These are phyloP conservation scores for Schizochytrium sp. DNA, from an alignment of 108 stramenopile genomes.

Conservation along the genomic window DNA sequence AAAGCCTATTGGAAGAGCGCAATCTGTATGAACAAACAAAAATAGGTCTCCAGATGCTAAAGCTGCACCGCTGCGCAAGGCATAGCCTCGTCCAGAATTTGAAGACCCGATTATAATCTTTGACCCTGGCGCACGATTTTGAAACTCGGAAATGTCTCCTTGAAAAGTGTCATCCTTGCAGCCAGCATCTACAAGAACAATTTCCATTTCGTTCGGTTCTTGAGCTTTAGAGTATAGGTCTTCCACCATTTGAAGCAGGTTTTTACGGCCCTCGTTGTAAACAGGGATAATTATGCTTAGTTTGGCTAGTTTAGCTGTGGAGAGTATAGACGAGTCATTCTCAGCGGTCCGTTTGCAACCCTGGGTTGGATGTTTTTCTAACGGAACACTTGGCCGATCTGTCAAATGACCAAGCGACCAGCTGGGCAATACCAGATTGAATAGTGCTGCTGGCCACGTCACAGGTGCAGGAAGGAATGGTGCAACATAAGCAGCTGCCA, in stretches of 20 bases:
- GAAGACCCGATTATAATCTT: not conserved
- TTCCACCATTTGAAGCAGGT: not conserved
- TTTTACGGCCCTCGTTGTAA: conserved; percentile 30
- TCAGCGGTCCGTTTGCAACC: too few relatives aligned
- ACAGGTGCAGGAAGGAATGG: too few relatives aligned
- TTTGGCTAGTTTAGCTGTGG: too few relatives aligned
- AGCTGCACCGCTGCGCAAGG: not conserved
- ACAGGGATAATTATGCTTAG: conserved; percentile 45
- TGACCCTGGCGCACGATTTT: not conserved
- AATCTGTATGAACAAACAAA: conserved; percentile 46
- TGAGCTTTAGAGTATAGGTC: not conserved
- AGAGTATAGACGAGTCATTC: too few relatives aligned
- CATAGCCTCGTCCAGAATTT: not conserved
- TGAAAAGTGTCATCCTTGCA: conserved; percentile 49
- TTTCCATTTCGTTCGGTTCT: not conserved
- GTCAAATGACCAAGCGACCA: too few relatives aligned
- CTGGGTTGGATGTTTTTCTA: too few relatives aligned
- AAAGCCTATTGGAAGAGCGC: not conserved
- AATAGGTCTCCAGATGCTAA: not conserved
- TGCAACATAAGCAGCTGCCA: too few relatives aligned
- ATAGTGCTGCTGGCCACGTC: too few relatives aligned
- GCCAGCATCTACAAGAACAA: not conserved
- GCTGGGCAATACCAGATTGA: too few relatives aligned
- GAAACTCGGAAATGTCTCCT: not conserved
- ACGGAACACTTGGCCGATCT: too few relatives aligned